phyloP scores from a whole-genome alignment of 1,139 yeast genomes.

The Groenewaldozyma auringiensis region DNA sequence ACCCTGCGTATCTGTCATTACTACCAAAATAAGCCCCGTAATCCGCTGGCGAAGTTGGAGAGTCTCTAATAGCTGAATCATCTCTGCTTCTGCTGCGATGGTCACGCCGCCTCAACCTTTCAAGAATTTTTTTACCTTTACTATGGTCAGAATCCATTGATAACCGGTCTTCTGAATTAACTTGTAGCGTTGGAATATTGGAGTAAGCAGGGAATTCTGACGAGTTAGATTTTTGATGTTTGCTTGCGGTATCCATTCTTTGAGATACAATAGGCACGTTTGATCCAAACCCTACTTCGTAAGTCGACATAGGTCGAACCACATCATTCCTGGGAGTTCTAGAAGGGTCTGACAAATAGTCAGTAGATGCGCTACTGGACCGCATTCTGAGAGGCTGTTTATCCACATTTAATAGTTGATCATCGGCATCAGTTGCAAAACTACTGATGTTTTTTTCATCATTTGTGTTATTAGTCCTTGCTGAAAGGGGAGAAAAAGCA shows the following conservation, averaged over 20 bases:
- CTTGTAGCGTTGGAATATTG: not conserved
- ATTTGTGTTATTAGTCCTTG: not conserved
- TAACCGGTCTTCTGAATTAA: not conserved
- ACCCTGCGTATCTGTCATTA: not conserved
- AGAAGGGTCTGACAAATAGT: not conserved
- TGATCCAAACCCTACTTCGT: not conserved
- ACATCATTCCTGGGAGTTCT: not conserved
- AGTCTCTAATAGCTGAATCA: not conserved
- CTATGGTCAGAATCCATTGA: not conserved
- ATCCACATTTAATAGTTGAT: not conserved
- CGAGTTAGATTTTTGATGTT: constrained; percentile 48
- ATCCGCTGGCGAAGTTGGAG: not conserved
- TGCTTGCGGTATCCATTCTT: no score
- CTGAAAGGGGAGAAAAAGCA: not conserved
- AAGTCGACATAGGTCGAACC: not conserved
- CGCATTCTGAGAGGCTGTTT: not conserved
- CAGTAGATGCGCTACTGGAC: constrained; percentile 1
- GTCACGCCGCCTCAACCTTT: not conserved
- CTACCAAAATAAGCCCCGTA: not conserved
- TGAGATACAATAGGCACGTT: not conserved
- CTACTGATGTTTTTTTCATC: no score
- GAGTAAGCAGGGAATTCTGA: constrained; percentile 35
- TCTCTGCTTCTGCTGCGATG: constrained; percentile 1
- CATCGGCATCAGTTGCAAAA: not conserved
- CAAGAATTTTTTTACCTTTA: not conserved